Evolutionary conservation across 2,329 filamentous ascomycete genomes (phyloP).

Genomic region (Penicillium sp.): DNA sequence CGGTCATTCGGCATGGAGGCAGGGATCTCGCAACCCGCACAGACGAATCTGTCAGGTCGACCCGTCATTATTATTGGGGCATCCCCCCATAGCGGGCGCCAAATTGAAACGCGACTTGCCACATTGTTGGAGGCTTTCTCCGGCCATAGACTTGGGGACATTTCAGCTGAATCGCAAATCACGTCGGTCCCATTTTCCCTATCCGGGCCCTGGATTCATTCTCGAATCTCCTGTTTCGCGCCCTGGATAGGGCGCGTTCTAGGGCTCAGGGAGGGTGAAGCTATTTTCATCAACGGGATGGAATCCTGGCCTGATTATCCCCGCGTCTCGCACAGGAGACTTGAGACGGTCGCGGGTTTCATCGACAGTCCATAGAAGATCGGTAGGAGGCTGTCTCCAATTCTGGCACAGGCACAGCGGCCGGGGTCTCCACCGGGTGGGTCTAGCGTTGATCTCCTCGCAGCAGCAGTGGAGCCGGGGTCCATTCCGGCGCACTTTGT

Average conservation of each 20-base stretch:
- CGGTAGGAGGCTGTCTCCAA: neutral
- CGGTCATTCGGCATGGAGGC: slow-evolving; percentile 18
- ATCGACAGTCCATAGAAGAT: slow-evolving; percentile 11
- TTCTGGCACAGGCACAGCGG: neutral
- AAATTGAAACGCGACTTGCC: slow-evolving; percentile 23
- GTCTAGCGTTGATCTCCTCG: slow-evolving; percentile 16
- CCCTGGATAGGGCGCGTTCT: neutral
- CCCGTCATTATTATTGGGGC: neutral
- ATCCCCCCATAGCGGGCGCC: slow-evolving; percentile 10
- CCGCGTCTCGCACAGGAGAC: slow-evolving; percentile 18
- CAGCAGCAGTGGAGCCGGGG: slow-evolving; percentile 5
- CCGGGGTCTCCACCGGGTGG: slow-evolving; percentile 1
- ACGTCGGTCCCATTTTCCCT: neutral
- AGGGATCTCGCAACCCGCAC: slow-evolving; percentile 3
- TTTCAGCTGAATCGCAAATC: neutral
- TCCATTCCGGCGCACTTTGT: neutral
- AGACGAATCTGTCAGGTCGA: slow-evolving; percentile 11
- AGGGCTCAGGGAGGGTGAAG: neutral
- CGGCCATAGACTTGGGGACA: neutral
- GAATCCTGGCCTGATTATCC: slow-evolving; percentile 14
- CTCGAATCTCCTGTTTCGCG: neutral
- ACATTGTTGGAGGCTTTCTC: slow-evolving; percentile 8
- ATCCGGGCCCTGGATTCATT: neutral
- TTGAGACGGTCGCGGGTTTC: slow-evolving; percentile 25
- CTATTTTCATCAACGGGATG: neutral